These are phyloP conservation scores for Elsinoe arachidis DNA, from an alignment of 2,329 filamentous ascomycete genomes.

Conservation along the genomic window DNA sequence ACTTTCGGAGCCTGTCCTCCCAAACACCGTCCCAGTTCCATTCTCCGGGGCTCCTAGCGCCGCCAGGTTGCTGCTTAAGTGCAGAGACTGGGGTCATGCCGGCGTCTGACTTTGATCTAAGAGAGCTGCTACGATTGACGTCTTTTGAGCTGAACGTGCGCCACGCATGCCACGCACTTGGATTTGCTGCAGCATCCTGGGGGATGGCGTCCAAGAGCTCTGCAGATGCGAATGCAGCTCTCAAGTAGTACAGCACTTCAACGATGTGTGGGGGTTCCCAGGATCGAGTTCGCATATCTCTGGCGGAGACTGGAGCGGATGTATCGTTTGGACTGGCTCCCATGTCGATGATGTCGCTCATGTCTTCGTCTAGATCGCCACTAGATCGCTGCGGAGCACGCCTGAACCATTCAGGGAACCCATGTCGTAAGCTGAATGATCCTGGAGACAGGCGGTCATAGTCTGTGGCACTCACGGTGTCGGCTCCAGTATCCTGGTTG, in stretches of 20 bases:
- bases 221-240: slow-evolving; percentile 71
- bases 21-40: slow-evolving; percentile 99
- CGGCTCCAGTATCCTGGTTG: slow-evolving; percentile 63
- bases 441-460: slow-evolving; percentile 77
- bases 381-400: slow-evolving; percentile 21
- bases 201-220: slow-evolving; percentile 68
- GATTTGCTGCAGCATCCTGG: slow-evolving; percentile 75
- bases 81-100: slow-evolving; percentile 15
- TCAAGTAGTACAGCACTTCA: slow-evolving; percentile 60
- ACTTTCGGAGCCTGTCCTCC: slow-evolving; percentile 78
- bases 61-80: slow-evolving; percentile 29
- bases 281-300: neutral
- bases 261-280: slow-evolving; percentile 7
- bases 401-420: slow-evolving; percentile 83
- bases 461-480: slow-evolving; percentile 74
- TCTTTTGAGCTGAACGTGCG: slow-evolving; percentile 50
- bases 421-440: slow-evolving; percentile 81
- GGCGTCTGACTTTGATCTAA: slow-evolving; percentile 15
- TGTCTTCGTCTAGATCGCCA: slow-evolving; percentile 2
- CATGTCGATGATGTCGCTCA: neutral
- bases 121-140: neutral
- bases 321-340: neutral
- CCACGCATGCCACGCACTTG: slow-evolving; percentile 93
- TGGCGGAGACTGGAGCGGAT: neutral
- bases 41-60: slow-evolving; percentile 60